Evolutionary conservation across 208 protist species (phyloP).

Genomic region (Leishmania aethiopica): DNA sequence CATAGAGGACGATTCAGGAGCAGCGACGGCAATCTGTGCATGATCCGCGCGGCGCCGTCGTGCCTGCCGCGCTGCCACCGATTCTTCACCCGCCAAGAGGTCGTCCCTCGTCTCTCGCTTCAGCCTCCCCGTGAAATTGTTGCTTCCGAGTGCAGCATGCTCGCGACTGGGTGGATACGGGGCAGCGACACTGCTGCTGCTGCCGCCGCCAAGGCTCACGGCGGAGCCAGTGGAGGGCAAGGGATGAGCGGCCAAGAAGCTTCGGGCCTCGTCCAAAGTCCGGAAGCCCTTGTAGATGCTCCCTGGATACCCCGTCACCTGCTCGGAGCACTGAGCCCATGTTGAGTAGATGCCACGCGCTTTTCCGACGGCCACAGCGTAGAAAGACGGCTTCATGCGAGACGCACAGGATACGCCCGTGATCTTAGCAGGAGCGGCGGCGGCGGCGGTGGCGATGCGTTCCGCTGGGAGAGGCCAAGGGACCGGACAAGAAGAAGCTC

Average conservation of each 20-base stretch:
- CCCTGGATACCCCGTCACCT: constrained; percentile 70
- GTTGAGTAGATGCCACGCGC: constrained; percentile 68
- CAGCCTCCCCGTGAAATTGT: not conserved
- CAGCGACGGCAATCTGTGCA: not conserved
- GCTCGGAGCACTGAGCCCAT: constrained; percentile 71
- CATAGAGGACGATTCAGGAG: not conserved
- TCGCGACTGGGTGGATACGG: not conserved
- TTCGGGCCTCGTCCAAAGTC: constrained; percentile 56
- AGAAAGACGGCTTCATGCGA: constrained; percentile 49
- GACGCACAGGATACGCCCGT: not conserved
- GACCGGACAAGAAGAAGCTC: not conserved
- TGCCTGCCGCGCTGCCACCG: not conserved
- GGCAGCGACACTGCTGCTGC: not conserved
- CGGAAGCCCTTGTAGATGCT: constrained; percentile 77
- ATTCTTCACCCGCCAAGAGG: not conserved
- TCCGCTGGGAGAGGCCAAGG: not conserved
- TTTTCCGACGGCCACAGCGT: constrained; percentile 78
- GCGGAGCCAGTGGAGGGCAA: not conserved
- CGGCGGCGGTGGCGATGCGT: not conserved
- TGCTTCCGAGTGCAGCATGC: not conserved
- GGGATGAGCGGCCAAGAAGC: constrained; percentile 33
- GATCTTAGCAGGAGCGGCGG: not conserved
- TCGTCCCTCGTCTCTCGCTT: not conserved
- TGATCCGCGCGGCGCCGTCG: not conserved
- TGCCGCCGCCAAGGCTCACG: not conserved